Base-by-base conservation (phyloP, 768 basidiomycete genomes). In the Chalciporus pseudorubinellus region DNA sequence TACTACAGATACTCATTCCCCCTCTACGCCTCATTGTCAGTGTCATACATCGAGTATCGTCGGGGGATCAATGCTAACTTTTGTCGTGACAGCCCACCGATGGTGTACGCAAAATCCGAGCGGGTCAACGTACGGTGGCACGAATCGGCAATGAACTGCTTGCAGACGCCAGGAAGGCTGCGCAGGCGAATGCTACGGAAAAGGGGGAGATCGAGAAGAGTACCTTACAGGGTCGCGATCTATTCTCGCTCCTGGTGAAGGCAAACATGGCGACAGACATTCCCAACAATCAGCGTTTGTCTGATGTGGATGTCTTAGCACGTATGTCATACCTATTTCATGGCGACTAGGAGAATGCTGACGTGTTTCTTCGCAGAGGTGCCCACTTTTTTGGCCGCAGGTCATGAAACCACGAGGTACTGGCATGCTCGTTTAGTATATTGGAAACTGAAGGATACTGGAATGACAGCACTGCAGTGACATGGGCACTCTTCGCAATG, bases 231-330 rank as follows among this genome's bases (percentile, higher is more conserved):
- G 72, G 72, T 18, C 75, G 80, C 16, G 85, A 87, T 67, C 60
- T 89, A 3, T 69, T 88, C 4, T 81, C 79, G 0, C 58, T 85
- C 21, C 71, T 87, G 3, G 70, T 87, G 31, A 74, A 74, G 50
- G 85, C 85, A 4, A 89, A 88, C 61, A 77, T 83, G 70, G 77
- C 81, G 0, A 77, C 75, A 1, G 83, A 88, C 59, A 57, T 84
- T 4, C 77, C 79, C 0, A 76, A 77, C 6, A 70, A 57, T 40
- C 83, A 85, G 60, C 70, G 71, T 29, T 68, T 89, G 68, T 75
- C 76, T 0, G 86, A 89, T 49, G 74, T 75, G 24, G 86, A 88
- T 53, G 81, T 89, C 14, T 53, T 85, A 2, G 71, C 72, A 6
- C 79, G 76, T 85, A 56, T 14, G 14, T 12, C 1, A 4, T 14